These are phyloP conservation scores for Coemansia sp. DNA, from an alignment of 192 early-diverging fungal genomes.

Conservation along the genomic window DNA sequence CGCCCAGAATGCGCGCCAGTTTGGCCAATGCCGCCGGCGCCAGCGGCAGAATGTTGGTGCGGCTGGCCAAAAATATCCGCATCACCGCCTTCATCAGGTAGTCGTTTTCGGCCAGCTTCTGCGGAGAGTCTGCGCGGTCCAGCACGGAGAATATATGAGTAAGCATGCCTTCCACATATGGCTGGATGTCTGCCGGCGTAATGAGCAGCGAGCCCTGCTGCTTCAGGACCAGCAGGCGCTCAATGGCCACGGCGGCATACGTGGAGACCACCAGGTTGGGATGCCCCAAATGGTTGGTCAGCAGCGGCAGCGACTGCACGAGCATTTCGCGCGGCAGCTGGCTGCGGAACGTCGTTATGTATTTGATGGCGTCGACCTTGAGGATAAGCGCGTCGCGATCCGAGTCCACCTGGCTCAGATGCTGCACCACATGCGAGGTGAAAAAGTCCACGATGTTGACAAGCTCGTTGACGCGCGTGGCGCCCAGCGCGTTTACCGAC, in stretches of 20 bases:
- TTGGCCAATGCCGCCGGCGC: conserved; percentile 70
- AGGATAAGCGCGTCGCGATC: conserved; percentile 78
- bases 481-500: conserved; percentile 75
- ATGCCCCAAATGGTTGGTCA: conserved; percentile 79
- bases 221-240: conserved; percentile 85
- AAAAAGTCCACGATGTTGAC: conserved; percentile 86
- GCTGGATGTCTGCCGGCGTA: conserved; percentile 65
- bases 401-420: conserved; percentile 70
- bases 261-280: conserved; percentile 82
- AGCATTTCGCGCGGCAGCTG: conserved; percentile 86
- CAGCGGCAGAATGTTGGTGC: conserved; percentile 69
- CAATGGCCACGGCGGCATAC: conserved; percentile 88
- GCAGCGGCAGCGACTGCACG: conserved; percentile 68
- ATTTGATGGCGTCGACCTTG: conserved; percentile 94
- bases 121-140: conserved; percentile 73
- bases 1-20: conserved; percentile 73
- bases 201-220: conserved; percentile 58
- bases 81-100: conserved; percentile 91
- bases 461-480: conserved; percentile 76
- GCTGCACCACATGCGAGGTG: conserved; percentile 73
- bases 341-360: conserved; percentile 87
- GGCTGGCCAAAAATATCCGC: conserved; percentile 77
- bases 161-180: conserved; percentile 66
- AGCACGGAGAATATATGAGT: conserved; percentile 74
- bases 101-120: conserved; percentile 95